Percentiles rank a stretch among this genome's conserved stretches.
Conservation (phyloP, 805 yeast species). For the Yamadazyma insecticola region DNA sequence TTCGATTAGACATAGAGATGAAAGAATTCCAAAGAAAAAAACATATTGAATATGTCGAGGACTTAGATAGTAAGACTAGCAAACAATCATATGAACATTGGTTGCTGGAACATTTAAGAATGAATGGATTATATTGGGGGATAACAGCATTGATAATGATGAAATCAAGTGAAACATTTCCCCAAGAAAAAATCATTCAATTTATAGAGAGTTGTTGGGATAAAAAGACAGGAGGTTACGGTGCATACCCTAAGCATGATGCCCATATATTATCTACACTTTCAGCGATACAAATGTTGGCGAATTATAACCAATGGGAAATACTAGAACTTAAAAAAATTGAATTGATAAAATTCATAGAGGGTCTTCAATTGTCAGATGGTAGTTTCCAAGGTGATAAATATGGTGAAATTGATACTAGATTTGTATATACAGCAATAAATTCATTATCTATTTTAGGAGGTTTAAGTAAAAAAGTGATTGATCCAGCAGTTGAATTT, state of each 20-base stretch:
- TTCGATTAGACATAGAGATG: background rate
- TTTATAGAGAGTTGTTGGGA: conserved; percentile 70
- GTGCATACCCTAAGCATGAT: conserved; percentile 86
- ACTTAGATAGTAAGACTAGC: conserved; percentile 28
- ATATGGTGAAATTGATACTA: conserved; percentile 89
- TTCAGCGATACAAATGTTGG: conserved; percentile 78
- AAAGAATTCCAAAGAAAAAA: conserved; percentile 11
- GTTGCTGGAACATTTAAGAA: conserved; percentile 82
- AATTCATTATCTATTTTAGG: conserved; percentile 70
- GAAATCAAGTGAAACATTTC: conserved; percentile 48
- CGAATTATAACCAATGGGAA: conserved; percentile 59
- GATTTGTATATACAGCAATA: conserved; percentile 82
- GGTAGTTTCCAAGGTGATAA: conserved; percentile 89
- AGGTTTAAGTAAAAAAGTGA: conserved; percentile 49
- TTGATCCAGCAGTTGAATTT: conserved; percentile 61
- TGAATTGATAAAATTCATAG: conserved; percentile 22
- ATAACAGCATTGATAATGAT: conserved; percentile 66
- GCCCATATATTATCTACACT: conserved; percentile 81
- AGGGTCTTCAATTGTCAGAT: conserved; percentile 44
- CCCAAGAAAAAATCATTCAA: conserved; percentile 56
- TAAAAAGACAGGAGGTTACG: conserved; percentile 68
- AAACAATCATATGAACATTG: conserved; percentile 69
- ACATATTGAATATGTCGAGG: conserved; percentile 32
- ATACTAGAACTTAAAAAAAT: conserved; percentile 26
- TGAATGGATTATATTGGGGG: conserved; percentile 97